Conservation (phyloP, 2,329 filamentous ascomycete genomes). For the Penicillium brasilianum region DNA sequence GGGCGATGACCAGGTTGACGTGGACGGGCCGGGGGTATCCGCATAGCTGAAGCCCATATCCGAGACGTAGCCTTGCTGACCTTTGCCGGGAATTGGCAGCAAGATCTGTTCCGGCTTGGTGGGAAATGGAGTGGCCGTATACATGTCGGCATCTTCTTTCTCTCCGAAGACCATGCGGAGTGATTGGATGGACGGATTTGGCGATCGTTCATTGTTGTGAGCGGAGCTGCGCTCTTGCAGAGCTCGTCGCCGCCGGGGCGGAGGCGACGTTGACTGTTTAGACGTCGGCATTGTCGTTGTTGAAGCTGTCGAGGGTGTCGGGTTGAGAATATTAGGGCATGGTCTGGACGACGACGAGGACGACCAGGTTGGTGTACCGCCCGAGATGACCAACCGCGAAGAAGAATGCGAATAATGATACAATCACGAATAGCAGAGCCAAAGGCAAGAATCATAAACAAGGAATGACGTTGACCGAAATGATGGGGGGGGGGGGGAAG, state of each 20-base stretch:
- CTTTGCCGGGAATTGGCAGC: constrained; percentile 47
- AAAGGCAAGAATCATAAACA: constrained; percentile 8
- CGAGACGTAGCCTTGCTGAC: constrained; percentile 40
- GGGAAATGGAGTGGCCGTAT: constrained; percentile 52
- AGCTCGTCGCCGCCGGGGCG: constrained; percentile 47
- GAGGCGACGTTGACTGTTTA: constrained; percentile 33
- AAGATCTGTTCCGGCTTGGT: constrained; percentile 54
- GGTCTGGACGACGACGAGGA: constrained; percentile 8
- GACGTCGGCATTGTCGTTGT: constrained; percentile 38
- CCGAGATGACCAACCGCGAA: not conserved
- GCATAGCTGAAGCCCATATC: constrained; percentile 41
- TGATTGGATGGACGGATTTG: constrained; percentile 41
- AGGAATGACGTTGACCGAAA: constrained; percentile 16
- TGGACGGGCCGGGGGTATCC: constrained; percentile 36
- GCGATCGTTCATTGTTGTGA: constrained; percentile 50
- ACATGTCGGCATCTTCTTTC: constrained; percentile 46
- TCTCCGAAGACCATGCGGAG: constrained; percentile 39
- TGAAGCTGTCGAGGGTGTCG: constrained; percentile 14
- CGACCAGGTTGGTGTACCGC: not conserved
- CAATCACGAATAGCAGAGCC: not conserved
- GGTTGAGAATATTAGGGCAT: constrained; percentile 39
- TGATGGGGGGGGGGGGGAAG: constrained; percentile 2
- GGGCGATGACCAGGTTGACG: constrained; percentile 36
- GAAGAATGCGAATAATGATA: constrained; percentile 5
- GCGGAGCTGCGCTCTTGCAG: constrained; percentile 54